These are phyloP conservation scores for Ogataea ramenticola DNA, from an alignment of 805 yeast genomes.

Conservation along the genomic window DNA sequence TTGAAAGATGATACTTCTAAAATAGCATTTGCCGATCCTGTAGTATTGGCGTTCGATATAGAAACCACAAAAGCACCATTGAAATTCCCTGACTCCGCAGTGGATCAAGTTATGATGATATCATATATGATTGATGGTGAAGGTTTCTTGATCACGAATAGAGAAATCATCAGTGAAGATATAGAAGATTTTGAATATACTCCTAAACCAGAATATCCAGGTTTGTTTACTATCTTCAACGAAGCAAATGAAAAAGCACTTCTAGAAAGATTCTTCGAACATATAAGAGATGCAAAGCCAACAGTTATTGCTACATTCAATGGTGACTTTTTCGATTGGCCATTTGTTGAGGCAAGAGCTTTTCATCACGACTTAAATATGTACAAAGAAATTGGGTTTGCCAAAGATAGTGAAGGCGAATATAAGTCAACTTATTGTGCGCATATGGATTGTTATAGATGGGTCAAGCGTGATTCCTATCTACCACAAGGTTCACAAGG, in stretches of 20 bases:
- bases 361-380: constrained; percentile 76
- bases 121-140: constrained; percentile 99
- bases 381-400: constrained; percentile 92
- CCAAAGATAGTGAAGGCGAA: constrained; percentile 81
- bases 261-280: constrained; percentile 76
- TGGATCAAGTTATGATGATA: constrained; percentile 97
- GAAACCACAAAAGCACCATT: constrained; percentile 96
- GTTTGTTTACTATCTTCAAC: constrained; percentile 81
- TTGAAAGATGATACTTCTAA: constrained; percentile 60
- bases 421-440: constrained; percentile 88
- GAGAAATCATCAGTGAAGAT: constrained; percentile 91
- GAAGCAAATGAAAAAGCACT: constrained; percentile 79
- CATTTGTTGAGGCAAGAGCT: constrained; percentile 88
- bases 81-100: constrained; percentile 86
- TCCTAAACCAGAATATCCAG: constrained; percentile 94
- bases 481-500: constrained; percentile 99
- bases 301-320: constrained; percentile 97
- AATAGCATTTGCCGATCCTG: constrained; percentile 95
- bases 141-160: constrained; percentile 86
- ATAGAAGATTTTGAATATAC: constrained; percentile 97
- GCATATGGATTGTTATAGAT: constrained; percentile 95
- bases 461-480: constrained; percentile 98
- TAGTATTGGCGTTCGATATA: constrained; percentile 92
- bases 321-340: constrained; percentile 99
- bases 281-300: constrained; percentile 79